Evolutionary conservation across 148 eudicot genomes (phyloP), one percentile per base, ranked within the genome.

Genomic region (Vaccinium vitisidaea): DNA sequence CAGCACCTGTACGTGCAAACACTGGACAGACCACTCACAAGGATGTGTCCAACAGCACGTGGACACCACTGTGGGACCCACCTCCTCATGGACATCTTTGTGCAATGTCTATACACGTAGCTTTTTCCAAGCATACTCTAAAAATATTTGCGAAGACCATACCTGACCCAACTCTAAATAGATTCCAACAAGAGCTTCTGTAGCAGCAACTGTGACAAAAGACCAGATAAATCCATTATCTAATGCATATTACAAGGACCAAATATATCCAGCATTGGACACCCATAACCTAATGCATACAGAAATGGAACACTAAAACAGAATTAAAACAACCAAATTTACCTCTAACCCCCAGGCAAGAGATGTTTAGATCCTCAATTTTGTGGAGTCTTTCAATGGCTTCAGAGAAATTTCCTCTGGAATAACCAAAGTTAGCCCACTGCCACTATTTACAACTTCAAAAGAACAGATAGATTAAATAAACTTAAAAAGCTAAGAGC

Each of bases 171-270:
- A 85, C 86, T 94, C 95, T 70, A 96, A 88, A 88, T 92, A 83
- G 83, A 96, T 90, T 67, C 98, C 99, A 73, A 84, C 96, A 52
- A 96, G 94, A 27, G 98, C 94, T 93, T 96, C 99, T 16, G 90
- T 84, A 21, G 97, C 97, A 86, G 99, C 99, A 92, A 94, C 99
- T 94, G 88, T 48, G 80, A 77, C 69, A 74, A 69, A 85, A 30
- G 6, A 71, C 80, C 65, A 82, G 67, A 39, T 25, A 69, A 69
- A 27, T 3, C 25, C 71, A 65, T 23, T 9, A 65, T 23, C 65
- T 58, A n/a, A 21, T 65, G 71, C 15, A 11, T 65, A 65, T n/a
- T 23, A 25, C 30, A 65, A 23, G 15, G 15, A 65, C 71, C 71
- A 65, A 65, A 10, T 49, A 63, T 74, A 36, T 71, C 25, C 21